Conservation (phyloP, 768 basidiomycete species). For the Termitomyces bulborhizus region DNA sequence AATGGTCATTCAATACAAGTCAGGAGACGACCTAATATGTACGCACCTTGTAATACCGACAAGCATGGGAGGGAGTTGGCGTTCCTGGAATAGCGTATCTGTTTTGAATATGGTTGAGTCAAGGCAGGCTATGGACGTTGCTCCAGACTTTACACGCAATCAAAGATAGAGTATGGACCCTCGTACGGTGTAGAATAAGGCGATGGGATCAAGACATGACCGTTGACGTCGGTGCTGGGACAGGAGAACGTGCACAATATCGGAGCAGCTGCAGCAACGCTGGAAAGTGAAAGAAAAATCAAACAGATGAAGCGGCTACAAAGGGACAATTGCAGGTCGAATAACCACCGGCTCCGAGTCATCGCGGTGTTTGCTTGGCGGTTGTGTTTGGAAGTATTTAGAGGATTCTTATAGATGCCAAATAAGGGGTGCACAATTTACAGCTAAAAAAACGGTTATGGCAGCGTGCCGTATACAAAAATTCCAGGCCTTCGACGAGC, state of each 20-base stretch:
- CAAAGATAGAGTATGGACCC: slow-evolving; percentile 17
- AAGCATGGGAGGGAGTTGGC: slow-evolving; percentile 6
- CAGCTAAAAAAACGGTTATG: too few species aligned
- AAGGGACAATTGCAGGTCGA: background rate
- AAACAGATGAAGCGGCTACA: background rate
- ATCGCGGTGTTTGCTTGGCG: background rate
- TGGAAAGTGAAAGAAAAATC: background rate
- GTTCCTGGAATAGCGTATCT: slow-evolving; percentile 13
- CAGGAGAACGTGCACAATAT: slow-evolving; percentile 14
- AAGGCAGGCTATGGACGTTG: background rate
- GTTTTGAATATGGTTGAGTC: background rate
- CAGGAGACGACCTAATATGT: background rate
- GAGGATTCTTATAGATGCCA: background rate
- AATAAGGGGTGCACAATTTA: background rate
- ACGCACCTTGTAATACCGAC: slow-evolving; percentile 17
- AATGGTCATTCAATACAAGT: background rate
- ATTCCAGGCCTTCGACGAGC: too few species aligned
- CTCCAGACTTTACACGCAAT: slow-evolving; percentile 14
- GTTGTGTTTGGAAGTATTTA: background rate
- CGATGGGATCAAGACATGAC: slow-evolving; percentile 8
- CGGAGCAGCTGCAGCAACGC: slow-evolving; percentile 3
- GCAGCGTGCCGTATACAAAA: too few species aligned
- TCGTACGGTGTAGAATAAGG: slow-evolving; percentile 11
- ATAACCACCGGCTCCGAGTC: background rate
- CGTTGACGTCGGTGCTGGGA: slow-evolving; percentile 8